Base-by-base conservation (phyloP, 768 basidiomycete species). In the Boletus rufocinnamomeus region DNA sequence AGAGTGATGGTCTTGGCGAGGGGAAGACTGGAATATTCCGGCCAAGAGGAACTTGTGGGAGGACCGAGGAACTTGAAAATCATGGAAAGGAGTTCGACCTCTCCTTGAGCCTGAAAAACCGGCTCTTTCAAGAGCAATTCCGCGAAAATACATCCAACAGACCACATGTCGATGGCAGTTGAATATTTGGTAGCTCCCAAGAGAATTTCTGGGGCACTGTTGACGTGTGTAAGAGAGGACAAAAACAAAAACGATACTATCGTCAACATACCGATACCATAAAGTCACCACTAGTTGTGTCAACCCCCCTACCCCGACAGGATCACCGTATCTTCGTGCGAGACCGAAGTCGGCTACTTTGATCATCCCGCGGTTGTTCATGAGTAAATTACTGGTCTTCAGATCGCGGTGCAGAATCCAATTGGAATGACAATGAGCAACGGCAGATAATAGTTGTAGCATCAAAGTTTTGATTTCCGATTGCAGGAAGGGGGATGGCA, bases 331-430 rank as follows among this genome's bases (percentile, higher is more conserved):
- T 52, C 95, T 85, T 66, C 97, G 79, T 17, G 97, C 97, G 30
- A 98, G 84, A 6, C 97, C 97, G 72, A 98, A 99, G 74, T 99
- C 97, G 16, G 97, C 97, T 7, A 99, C 95, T 69, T 98, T 98
- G 76, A 99, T 95, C 38, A 91, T 95, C 2, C 97, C 97, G 9
- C 97, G 87, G 70, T 99, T 99, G 74, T 98, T 99, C 96, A 99
- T 96, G 47, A 99, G 82, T 37, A 99, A 75, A 71, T 99, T 99
- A 67, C 93, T 95, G 21, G 97, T 98, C 74, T 99, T 99, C 59
- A 99, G 74, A 72, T 99, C 97, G 27, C 97, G 87, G 69, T 99
- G 97, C 6, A 99, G 81, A 65, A 98, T 98, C 97, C 97, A 98
- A 59, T 96, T 93, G 23, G 89, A 80, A 75, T 99, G 97, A 69